Evolutionary conservation across 768 basidiomycete species (phyloP), one percentile per base, ranked within the genome.

Genomic region (Tricholoma bakamatsutake): DNA sequence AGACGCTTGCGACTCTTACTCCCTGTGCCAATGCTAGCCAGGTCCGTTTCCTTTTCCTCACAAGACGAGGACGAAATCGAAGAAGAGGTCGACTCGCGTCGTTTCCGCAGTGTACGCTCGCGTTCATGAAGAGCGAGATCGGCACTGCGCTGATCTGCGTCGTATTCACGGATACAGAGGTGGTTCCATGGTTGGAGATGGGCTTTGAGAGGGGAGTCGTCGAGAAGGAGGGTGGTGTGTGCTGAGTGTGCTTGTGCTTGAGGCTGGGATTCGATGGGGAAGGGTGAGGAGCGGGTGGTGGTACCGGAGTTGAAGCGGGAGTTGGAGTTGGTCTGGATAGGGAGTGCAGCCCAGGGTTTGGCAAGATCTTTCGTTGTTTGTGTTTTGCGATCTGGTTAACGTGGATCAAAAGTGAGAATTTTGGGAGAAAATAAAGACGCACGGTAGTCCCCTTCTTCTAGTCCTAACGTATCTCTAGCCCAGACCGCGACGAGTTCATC

Each of bases 121-220:
- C n/a, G 3, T 21, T 33, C 24, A 17, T 33, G 34, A 18, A 46
- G 42, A 31, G 42, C 35, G 6, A 66, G 31, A 24, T 66, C 65
- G 1, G 37, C n/a, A 8, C 56, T 57, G 2, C 64, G 56, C 34
- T 59, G 34, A 0, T 51, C 35, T 10, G 49, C 71, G 12, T 76
- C 72, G 64, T 91, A 93, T 64, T 91, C 90, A 9, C 71, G 76
- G 59, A 93, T 78, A 63, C 86, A 89, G 18, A 93, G 70, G 64
- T 93, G 91, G 64, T 90, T 93, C 72, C 80, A 88, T 0, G 90
- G 91, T 64, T 93, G 91, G 13, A 87, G 73, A 28, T 72, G 76
- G 0, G 79, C 81, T 59, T 81, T 83, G 27, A 71, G 70, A 0
- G 77, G 87, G 2, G 80, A 81, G 61, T 83, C 81, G 59, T 81